A percentile compares a stretch with the other conserved stretches of the same genome.
These are phyloP conservation scores for Saccharum hybrid DNA, from an alignment of 202 grass and related monocot genomes.

Conservation along the genomic window DNA sequence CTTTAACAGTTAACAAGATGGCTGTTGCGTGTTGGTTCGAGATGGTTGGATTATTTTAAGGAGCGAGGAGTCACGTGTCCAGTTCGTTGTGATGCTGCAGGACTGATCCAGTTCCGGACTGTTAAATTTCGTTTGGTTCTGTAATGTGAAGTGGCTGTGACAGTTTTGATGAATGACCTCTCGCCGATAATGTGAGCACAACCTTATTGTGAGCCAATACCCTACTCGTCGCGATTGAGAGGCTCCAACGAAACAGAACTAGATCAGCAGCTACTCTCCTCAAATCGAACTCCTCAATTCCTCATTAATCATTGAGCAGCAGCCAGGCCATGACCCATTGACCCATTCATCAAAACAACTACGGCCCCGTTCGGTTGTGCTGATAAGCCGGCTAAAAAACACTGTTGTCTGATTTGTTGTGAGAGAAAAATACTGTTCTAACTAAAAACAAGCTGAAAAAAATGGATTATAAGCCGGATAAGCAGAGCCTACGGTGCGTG, in stretches of 20 bases:
- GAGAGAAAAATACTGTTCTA: too few species aligned
- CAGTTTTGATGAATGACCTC: too few species aligned
- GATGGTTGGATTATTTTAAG: neutral
- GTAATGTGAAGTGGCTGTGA: neutral
- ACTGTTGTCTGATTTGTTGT: too few species aligned
- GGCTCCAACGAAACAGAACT: neutral
- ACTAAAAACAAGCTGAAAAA: too few species aligned
- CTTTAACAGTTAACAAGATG: conserved; percentile 15
- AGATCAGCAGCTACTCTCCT: neutral
- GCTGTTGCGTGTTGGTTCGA: conserved; percentile 23
- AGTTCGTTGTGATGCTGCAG: neutral
- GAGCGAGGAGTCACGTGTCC: neutral
- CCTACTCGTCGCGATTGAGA: neutral
- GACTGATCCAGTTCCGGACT: neutral
- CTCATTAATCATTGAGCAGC: neutral
- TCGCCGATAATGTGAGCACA: neutral
- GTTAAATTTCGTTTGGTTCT: neutral
- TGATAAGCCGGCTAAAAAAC: too few species aligned
- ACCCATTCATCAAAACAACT: neutral
- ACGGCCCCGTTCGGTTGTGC: too few species aligned
- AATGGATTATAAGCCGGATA: too few species aligned
- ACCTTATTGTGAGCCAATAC: neutral
- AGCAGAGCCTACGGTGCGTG: neutral
- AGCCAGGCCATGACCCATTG: neutral
- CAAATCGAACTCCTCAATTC: neutral